A percentile compares a stretch with the other conserved stretches of the same genome.
These are phyloP conservation scores for Phyllosticta paracitricarpa DNA, from an alignment of 2,329 filamentous ascomycete species.

Conservation along the genomic window DNA sequence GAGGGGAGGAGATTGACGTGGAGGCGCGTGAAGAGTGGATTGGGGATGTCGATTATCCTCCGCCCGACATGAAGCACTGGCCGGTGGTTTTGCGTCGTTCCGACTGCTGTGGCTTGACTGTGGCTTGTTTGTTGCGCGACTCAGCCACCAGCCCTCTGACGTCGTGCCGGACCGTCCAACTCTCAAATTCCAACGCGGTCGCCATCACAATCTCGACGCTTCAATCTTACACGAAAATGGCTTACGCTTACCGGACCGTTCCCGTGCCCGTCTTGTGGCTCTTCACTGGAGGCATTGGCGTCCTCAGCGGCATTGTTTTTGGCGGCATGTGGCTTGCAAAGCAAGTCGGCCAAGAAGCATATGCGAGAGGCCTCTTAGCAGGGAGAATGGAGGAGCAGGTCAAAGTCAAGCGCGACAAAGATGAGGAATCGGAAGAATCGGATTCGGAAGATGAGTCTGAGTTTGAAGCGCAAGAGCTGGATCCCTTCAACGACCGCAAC, in stretches of 20 bases:
- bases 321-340: slow-evolving; percentile 2
- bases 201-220: not conserved
- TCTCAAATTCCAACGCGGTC: not conserved
- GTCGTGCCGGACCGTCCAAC: slow-evolving; percentile 1
- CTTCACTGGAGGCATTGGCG: slow-evolving; percentile 1
- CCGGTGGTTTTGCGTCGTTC: not conserved
- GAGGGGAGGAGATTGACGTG: not conserved
- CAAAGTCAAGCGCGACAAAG: not conserved
- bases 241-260: not conserved
- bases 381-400: slow-evolving; percentile 14
- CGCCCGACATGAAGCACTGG: not conserved
- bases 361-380: not conserved
- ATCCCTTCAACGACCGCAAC: slow-evolving; percentile 35
- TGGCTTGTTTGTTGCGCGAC: not conserved
- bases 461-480: slow-evolving; percentile 32
- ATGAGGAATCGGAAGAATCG: slow-evolving; percentile 24
- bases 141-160: not conserved
- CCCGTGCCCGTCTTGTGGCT: slow-evolving; percentile 4
- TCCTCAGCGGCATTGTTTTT: slow-evolving; percentile 4
- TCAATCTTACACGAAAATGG: not conserved
- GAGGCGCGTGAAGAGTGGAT: not conserved
- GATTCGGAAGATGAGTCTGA: slow-evolving; percentile 30
- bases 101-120: not conserved
- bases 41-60: not conserved
- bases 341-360: slow-evolving; percentile 2